Conservation (phyloP, 495 filamentous ascomycete species). For the Rhypophila decipiens region DNA sequence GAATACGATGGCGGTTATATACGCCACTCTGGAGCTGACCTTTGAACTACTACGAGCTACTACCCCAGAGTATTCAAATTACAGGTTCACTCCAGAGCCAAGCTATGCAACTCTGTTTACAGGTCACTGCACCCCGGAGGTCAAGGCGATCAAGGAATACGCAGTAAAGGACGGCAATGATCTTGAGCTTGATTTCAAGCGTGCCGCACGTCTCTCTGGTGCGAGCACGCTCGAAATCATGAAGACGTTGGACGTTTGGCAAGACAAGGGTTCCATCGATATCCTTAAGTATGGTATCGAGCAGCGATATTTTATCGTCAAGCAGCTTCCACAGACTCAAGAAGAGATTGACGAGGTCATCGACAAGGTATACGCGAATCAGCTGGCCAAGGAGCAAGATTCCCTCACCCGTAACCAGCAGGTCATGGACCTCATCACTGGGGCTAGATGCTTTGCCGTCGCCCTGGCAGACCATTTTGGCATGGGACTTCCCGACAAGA, state of each 20-base stretch:
- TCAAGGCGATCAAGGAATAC: conserved; percentile 30
- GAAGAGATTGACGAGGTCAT: conserved; percentile 32
- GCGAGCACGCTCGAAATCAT: conserved; percentile 20
- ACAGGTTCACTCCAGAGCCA: conserved; percentile 32
- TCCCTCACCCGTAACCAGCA: conserved; percentile 38
- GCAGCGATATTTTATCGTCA: conserved; percentile 43
- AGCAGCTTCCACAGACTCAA: conserved; percentile 34
- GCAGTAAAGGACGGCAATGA: conserved; percentile 19
- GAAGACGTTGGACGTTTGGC: conserved; percentile 5
- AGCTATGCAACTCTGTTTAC: conserved; percentile 20
- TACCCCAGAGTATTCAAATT: conserved; percentile 48
- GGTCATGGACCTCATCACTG: conserved; percentile 46
- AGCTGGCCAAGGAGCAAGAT: conserved; percentile 42
- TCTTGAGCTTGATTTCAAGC: conserved; percentile 43
- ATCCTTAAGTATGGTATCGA: conserved; percentile 42
- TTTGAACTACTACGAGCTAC: conserved; percentile 47
- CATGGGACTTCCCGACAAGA: conserved; percentile 36
- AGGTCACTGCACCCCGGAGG: conserved; percentile 24
- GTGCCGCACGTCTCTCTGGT: conserved; percentile 4
- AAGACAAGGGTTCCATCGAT: conserved; percentile 27
- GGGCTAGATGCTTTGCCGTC: conserved; percentile 37
- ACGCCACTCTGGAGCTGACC: conserved; percentile 48
- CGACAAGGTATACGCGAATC: conserved; percentile 37
- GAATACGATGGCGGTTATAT: conserved; percentile 37
- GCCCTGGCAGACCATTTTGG: conserved; percentile 50